Evolutionary conservation across 2,329 filamentous ascomycete genomes (phyloP).

Genomic region (Beauveria sp.): DNA sequence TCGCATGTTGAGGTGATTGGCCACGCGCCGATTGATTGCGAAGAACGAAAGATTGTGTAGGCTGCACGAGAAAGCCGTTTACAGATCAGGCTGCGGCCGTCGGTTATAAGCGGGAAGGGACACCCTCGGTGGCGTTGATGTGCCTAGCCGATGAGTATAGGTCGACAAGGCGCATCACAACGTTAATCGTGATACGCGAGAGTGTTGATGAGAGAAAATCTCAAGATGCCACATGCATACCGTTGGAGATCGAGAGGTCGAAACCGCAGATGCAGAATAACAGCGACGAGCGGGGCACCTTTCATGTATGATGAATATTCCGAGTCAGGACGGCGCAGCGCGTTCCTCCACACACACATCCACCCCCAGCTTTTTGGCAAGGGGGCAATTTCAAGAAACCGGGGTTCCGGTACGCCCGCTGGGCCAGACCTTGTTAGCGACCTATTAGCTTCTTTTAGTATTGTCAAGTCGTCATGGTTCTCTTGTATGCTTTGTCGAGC

Average conservation of each 20-base stretch:
- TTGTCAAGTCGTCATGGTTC: neutral
- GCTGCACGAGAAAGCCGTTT: neutral
- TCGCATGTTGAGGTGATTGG: neutral
- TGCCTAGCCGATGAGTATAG: neutral
- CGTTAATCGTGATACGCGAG: neutral
- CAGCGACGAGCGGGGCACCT: neutral
- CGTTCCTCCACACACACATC: conserved; percentile 6
- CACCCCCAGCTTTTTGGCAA: conserved; percentile 1
- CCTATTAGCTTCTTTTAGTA: neutral
- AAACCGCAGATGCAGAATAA: neutral
- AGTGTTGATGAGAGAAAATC: neutral
- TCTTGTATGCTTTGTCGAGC: neutral
- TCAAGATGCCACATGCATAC: neutral
- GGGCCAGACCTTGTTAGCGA: neutral
- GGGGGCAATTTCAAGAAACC: neutral
- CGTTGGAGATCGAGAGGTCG: neutral
- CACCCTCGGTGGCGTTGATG: neutral
- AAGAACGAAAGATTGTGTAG: neutral
- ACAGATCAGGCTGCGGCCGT: neutral
- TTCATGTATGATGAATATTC: neutral
- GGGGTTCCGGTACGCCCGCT: neutral
- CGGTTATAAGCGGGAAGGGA: neutral
- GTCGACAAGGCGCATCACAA: neutral
- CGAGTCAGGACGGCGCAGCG: neutral
- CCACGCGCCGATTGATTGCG: neutral